Conservation (phyloP, 2,329 filamentous ascomycete species). For the Sarocladium brachiariae region DNA sequence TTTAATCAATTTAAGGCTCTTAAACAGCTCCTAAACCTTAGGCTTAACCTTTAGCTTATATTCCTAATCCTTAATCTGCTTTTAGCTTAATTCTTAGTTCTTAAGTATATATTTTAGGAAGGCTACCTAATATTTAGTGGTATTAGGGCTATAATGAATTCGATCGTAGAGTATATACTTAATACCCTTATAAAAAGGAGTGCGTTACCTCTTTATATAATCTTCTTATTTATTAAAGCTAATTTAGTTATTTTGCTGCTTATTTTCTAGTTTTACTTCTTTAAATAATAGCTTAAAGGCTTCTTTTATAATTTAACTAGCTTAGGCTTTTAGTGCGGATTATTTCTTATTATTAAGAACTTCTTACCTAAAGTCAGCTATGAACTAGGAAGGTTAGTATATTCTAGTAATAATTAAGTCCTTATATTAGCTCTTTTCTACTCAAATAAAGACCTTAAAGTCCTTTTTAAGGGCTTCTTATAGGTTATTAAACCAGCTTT, state of each 20-base stretch:
- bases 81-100: not conserved
- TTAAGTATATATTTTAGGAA: not conserved
- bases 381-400: not conserved
- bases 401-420: not conserved
- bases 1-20: not conserved
- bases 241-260: not conserved
- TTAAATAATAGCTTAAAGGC: not conserved
- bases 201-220: too few relatives aligned
- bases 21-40: not conserved
- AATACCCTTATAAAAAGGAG: not conserved
- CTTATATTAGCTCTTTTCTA: too few relatives aligned
- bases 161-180: not conserved
- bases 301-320: not conserved
- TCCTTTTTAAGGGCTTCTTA: too few relatives aligned
- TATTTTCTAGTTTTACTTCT: not conserved
- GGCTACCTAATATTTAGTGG: not conserved
- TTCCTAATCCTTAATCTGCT: not conserved
- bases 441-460: too few relatives aligned
- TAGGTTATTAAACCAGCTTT: too few relatives aligned
- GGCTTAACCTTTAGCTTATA: not conserved
- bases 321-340: not conserved
- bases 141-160: not conserved
- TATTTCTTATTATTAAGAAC: not conserved
- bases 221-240: too few relatives aligned
- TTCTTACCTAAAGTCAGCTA: not conserved